These are phyloP conservation scores for Taphrina communis DNA, from an alignment of 1,139 yeast genomes.

Conservation along the genomic window DNA sequence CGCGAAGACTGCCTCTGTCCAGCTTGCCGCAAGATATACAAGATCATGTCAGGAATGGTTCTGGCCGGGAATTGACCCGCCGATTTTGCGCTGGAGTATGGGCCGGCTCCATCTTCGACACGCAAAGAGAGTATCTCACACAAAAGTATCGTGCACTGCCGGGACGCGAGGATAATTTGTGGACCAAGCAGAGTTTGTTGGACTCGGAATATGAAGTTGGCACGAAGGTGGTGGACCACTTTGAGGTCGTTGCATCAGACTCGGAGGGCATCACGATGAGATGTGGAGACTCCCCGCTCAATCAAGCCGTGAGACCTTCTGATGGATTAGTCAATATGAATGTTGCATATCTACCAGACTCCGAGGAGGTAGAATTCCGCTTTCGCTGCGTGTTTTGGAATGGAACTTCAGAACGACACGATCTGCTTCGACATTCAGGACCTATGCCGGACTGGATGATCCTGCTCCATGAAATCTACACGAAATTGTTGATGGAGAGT, in stretches of 20 bases:
- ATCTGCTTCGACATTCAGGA: neutral
- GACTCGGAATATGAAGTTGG: neutral
- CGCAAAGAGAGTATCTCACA: neutral
- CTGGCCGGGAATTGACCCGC: conserved; percentile 3
- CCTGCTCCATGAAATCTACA: conserved; percentile 1
- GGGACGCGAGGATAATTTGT: conserved; percentile 10
- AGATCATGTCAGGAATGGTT: conserved; percentile 15
- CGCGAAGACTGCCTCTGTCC: neutral
- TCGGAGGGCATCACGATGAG: neutral
- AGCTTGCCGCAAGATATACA: conserved; percentile 1
- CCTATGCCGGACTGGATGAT: conserved; percentile 1
- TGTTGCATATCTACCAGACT: neutral
- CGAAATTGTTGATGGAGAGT: conserved; percentile 5
- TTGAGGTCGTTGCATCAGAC: conserved; percentile 3
- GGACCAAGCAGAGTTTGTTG: conserved; percentile 1
- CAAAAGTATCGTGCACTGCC: conserved; percentile 3
- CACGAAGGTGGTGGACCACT: conserved; percentile 11
- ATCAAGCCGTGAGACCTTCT: neutral
- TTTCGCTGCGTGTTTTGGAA: neutral
- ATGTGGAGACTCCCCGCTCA: conserved; percentile 11
- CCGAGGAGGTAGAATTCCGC: conserved; percentile 13
- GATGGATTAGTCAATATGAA: neutral
- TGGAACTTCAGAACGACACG: neutral
- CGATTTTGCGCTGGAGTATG: conserved; percentile 7
- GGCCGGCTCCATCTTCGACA: conserved; percentile 4